Evolutionary conservation across 768 basidiomycete genomes (phyloP).

Genomic region (Candolleomyces aberdarensis): DNA sequence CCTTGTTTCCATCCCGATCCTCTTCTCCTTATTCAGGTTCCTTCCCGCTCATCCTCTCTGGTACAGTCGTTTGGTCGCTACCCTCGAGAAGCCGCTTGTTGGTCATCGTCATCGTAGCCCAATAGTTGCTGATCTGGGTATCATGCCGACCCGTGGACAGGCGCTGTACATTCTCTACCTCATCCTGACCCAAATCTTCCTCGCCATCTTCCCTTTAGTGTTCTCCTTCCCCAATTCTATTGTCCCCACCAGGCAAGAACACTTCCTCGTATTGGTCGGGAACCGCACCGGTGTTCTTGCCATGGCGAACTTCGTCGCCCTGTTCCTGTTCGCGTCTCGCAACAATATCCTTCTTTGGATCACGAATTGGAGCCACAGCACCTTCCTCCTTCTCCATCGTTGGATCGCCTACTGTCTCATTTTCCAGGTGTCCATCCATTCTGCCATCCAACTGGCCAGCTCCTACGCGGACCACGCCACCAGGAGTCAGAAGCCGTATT

Average conservation of each 20-base stretch:
- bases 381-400: slow-evolving; percentile 10
- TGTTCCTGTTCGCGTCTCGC: slow-evolving; percentile 8
- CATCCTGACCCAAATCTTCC: slow-evolving; percentile 7
- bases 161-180: slow-evolving; percentile 11
- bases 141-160: slow-evolving; percentile 12
- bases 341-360: slow-evolving; percentile 12
- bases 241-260: neutral
- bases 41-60: slow-evolving; percentile 7
- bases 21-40: slow-evolving; percentile 8
- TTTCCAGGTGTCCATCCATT: slow-evolving; percentile 4
- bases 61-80: slow-evolving; percentile 9
- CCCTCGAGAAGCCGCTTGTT: slow-evolving; percentile 6
- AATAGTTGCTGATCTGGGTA: neutral
- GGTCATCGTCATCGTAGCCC: slow-evolving; percentile 6
- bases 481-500: neutral
- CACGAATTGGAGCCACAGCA: slow-evolving; percentile 9
- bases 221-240: neutral
- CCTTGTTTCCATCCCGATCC: slow-evolving; percentile 5
- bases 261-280: slow-evolving; percentile 3
- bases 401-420: slow-evolving; percentile 12
- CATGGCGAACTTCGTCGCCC: slow-evolving; percentile 10
- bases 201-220: slow-evolving; percentile 6
- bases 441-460: neutral
- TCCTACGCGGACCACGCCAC: neutral
- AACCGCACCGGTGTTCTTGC: slow-evolving; percentile 3